Base-by-base conservation (phyloP, 106 monocot genomes). In the Platanthera zijinensis region DNA sequence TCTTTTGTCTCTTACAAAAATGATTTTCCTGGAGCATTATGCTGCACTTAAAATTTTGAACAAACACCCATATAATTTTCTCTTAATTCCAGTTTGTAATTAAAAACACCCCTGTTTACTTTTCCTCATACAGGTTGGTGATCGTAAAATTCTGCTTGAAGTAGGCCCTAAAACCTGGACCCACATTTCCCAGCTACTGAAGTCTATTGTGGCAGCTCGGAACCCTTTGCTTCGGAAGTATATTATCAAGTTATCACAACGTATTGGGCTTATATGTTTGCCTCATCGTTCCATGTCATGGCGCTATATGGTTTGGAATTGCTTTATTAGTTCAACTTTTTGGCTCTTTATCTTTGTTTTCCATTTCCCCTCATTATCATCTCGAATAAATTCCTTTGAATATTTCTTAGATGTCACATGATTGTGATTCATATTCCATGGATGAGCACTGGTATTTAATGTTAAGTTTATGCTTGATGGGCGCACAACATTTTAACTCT, bases 161-260 rank as follows among this genome's bases (percentile, higher is more conserved):
- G 86, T 84, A 75, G 82, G 81, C 67, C 32, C 77, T 78, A 82
- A 78, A 18, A 88, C 76, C 69, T 99, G 99, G 99, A 80, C 18
- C 78, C 86, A 99, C 80, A 78, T 69, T 79, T 88, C 83, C 6
- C 22, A 81, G 30, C 76, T 99, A 81, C 86, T 87, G 80, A 99
- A 90, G 75, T 90, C 92, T 30, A 78, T 77, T 30, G 73, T 77
- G 81, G 83, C 99, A 79, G 53, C 62, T 83, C 89, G 81, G 4
- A 99, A 89, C 74, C 73, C 94, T 46, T 88, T 94, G 67, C 91
- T 99, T 77, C 83, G 99, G 47, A 99, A 99, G 77, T 88, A 90
- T 82, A 57, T 92, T 51, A 84, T 94, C 76, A 99, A 99, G 84
- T 77, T 99, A 77, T 88, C 88, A 57, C 99, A 99, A 51, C 81